These are phyloP conservation scores for Atractiella rhizophila DNA, from an alignment of 768 basidiomycete species.

Conservation along the genomic window DNA sequence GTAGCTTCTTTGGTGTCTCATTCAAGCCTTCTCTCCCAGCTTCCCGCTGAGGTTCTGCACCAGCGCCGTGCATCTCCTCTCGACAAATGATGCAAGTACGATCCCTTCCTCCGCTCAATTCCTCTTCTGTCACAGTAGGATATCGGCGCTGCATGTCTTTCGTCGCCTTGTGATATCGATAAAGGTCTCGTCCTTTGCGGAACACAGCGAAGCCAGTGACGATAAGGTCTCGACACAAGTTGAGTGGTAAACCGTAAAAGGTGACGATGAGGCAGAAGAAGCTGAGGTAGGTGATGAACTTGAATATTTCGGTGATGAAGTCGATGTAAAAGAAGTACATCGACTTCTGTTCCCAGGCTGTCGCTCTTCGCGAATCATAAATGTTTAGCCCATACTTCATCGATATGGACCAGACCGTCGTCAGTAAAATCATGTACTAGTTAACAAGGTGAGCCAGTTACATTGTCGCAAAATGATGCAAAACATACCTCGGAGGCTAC, in stretches of 20 bases:
- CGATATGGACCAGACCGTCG: constrained; percentile 48
- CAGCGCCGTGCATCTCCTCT: constrained; percentile 60
- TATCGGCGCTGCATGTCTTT: constrained; percentile 89
- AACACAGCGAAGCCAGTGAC: constrained; percentile 82
- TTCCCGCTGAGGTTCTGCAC: constrained; percentile 17
- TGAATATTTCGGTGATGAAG: too few species aligned
- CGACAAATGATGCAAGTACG: constrained; percentile 92
- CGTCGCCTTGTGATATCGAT: constrained; percentile 79
- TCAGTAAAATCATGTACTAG: constrained; percentile 70
- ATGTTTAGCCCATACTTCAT: constrained; percentile 59
- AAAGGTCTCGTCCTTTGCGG: constrained; percentile 56
- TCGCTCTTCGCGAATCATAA: constrained; percentile 58
- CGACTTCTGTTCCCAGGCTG: constrained; percentile 92
- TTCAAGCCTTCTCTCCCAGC: constrained; percentile 25
- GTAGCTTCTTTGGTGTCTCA: constrained; percentile 83
- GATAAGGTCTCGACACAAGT: constrained; percentile 92
- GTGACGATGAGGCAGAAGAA: constrained; percentile 89
- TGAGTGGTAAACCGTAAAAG: constrained; percentile 79
- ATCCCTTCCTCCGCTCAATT: constrained; percentile 56
- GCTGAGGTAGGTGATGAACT: constrained; percentile 65
- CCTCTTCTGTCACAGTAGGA: constrained; percentile 68
- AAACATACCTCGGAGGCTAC: constrained; percentile 78
- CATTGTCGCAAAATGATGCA: too few species aligned
- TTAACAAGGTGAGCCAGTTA: background rate
- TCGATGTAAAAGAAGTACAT: constrained; percentile 94